These are phyloP conservation scores for Chenopodium berlandieri DNA, from an alignment of 148 eudicot genomes.

Conservation along the genomic window DNA sequence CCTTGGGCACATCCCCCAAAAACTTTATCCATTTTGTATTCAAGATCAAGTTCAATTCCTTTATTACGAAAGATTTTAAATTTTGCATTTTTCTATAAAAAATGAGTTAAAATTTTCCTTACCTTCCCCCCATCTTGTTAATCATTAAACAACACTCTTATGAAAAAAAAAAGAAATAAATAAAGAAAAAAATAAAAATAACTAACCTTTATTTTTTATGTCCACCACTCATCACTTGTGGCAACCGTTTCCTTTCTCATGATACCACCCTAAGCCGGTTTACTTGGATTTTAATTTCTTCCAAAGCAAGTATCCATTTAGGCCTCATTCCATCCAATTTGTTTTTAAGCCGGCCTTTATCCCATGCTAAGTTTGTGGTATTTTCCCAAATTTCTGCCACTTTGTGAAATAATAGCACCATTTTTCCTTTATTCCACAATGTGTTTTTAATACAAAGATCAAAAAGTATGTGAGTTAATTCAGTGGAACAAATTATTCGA, in stretches of 20 bases:
- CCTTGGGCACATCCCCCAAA: constrained; percentile 1
- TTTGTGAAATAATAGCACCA: not conserved
- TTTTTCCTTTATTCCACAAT: constrained; percentile 2
- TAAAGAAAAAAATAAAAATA: too few species aligned
- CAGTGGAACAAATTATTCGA: not conserved
- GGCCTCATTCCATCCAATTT: not conserved
- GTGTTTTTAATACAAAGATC: not conserved
- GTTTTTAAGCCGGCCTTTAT: not conserved
- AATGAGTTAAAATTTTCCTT: not conserved
- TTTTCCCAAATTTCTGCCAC: not conserved
- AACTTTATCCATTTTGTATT: not conserved
- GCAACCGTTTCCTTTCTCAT: not conserved
- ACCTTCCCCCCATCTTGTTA: not conserved
- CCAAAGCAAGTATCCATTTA: not conserved
- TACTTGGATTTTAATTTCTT: not conserved
- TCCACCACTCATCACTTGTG: constrained; percentile 13
- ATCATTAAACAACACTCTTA: too few species aligned
- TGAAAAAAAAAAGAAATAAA: too few species aligned
- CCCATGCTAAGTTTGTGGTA: not conserved
- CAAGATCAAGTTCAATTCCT: not conserved
- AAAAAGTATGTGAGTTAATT: not conserved
- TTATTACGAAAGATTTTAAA: not conserved
- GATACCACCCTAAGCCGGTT: constrained; percentile 5
- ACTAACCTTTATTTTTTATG: not conserved
- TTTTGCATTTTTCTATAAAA: not conserved